Evolutionary conservation across 1,139 yeast genomes (phyloP).

Genomic region (Blastobotrys buckinghamii): DNA sequence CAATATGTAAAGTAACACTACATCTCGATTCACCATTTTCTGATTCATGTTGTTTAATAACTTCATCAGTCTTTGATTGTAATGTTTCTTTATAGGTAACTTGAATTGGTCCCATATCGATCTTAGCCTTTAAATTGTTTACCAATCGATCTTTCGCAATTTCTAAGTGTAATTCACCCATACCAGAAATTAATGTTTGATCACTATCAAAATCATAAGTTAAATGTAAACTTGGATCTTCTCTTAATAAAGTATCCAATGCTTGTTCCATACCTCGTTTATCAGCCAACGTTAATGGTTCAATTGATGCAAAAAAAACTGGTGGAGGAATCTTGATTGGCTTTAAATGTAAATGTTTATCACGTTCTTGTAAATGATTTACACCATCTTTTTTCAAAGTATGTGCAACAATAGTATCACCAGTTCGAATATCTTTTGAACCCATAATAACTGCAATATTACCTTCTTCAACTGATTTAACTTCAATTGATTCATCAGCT

Average conservation of each 20-base stretch:
- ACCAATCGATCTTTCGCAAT: slow-evolving; percentile 74
- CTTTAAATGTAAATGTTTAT: slow-evolving; percentile 46
- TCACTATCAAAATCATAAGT: slow-evolving; percentile 79
- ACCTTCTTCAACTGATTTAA: slow-evolving; percentile 58
- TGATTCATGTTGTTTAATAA: slow-evolving; percentile 26
- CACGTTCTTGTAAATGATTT: slow-evolving; percentile 30
- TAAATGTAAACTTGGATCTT: slow-evolving; percentile 73
- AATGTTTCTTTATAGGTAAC: slow-evolving; percentile 85
- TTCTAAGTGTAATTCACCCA: slow-evolving; percentile 94
- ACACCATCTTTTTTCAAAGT: slow-evolving; percentile 45
- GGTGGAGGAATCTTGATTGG: slow-evolving; percentile 91
- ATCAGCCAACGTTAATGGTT: slow-evolving; percentile 81
- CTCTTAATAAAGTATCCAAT: slow-evolving; percentile 58
- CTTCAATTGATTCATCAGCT: slow-evolving; percentile 79
- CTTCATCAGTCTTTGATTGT: slow-evolving; percentile 24
- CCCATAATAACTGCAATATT: slow-evolving; percentile 88
- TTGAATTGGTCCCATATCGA: slow-evolving; percentile 72
- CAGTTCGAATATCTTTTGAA: slow-evolving; percentile 72
- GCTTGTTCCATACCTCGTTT: slow-evolving; percentile 63
- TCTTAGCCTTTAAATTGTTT: slow-evolving; percentile 75
- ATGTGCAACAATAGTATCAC: slow-evolving; percentile 76
- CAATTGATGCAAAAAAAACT: slow-evolving; percentile 79
- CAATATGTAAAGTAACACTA: slow-evolving; percentile 41
- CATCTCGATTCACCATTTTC: slow-evolving; percentile 20
- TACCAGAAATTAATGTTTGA: slow-evolving; percentile 82